These are phyloP conservation scores for Phytophthora pini DNA, from an alignment of 352 stramenopile species.

Conservation along the genomic window DNA sequence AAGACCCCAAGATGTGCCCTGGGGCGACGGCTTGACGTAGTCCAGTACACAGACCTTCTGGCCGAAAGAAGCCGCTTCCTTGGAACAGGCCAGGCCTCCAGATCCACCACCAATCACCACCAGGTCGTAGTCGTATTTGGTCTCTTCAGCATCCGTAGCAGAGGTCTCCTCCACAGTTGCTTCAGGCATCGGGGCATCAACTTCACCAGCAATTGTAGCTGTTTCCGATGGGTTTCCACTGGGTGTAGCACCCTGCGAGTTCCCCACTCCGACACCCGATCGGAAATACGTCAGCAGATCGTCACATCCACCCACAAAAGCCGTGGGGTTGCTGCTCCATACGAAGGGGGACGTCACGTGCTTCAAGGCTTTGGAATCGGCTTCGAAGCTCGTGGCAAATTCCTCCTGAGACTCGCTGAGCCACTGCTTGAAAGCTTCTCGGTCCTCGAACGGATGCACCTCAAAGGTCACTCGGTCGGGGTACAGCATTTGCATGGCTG, in stretches of 20 bases:
- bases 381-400: constrained; percentile 48
- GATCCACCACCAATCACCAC: constrained; percentile 85
- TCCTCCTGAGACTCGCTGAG: constrained; percentile 41
- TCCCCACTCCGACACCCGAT: constrained; percentile 40
- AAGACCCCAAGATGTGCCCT: constrained; percentile 91
- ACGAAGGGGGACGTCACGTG: constrained; percentile 83
- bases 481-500: constrained; percentile 75
- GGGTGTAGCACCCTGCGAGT: constrained; percentile 7
- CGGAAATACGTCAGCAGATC: constrained; percentile 71
- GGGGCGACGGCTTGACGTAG: constrained; percentile 93
- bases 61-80: constrained; percentile 93
- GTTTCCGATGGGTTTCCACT: constrained; percentile 12
- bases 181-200: constrained; percentile 9
- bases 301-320: constrained; percentile 76
- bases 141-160: constrained; percentile 13
- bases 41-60: constrained; percentile 97
- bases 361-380: constrained; percentile 45
- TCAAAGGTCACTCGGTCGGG: constrained; percentile 51
- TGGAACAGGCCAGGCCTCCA: constrained; percentile 94
- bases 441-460: constrained; percentile 60
- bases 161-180: neutral
- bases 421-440: constrained; percentile 69
- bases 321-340: constrained; percentile 59
- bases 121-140: constrained; percentile 84
- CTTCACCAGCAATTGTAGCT: neutral